Evolutionary conservation across 176 grass and related monocot genomes (phyloP), one percentile per base, ranked within the genome.

Genomic region (Phoenix roebelenii): DNA sequence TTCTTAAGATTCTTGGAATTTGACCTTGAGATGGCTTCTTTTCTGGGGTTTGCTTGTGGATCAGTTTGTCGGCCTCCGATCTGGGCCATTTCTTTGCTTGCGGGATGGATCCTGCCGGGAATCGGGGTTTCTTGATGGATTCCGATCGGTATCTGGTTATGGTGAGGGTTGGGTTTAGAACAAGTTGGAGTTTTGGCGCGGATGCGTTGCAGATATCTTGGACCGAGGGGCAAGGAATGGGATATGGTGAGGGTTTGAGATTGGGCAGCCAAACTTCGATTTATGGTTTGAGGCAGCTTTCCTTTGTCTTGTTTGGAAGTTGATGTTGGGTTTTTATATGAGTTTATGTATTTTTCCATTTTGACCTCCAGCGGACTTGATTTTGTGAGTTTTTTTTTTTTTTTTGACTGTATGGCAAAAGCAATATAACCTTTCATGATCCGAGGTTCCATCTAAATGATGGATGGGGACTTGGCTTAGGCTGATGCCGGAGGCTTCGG

Each of bases 51-150:
- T 18, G 23, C 22, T 18, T 7, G 15, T 7, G 18, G 54, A 56
- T 56, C 54, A 6, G 54, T 10, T 56, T 44, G 35, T 12, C 35
- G 35, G 35, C 7, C 35, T 44, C 35, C 35, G 35, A 44, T 44
- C 35, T 44, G 35, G 7, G 10, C 19, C 54, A 10, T 14, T 56
- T 56, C 22, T 23, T 56, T 23, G 3, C 22, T 23, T 23, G 18
- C 3, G 5, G 15, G 58, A 60, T 60, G 58, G 26, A 60, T 60
- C 28, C 58, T n/a, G 28, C 3, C 58, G 5, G 16, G 4, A 17
- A 19, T 60, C 30, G 58, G 58, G 58, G 25, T 60, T 60, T 7
- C 25, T 60, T 32, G 58, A 60, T 12, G 16, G 58, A 17, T 60
- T 24, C 58, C 23, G 17, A 60, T 7, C 25, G 23, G 58, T 26